Evolutionary conservation across 345 rosid species (phyloP).

Genomic region (Durio zibethinus): DNA sequence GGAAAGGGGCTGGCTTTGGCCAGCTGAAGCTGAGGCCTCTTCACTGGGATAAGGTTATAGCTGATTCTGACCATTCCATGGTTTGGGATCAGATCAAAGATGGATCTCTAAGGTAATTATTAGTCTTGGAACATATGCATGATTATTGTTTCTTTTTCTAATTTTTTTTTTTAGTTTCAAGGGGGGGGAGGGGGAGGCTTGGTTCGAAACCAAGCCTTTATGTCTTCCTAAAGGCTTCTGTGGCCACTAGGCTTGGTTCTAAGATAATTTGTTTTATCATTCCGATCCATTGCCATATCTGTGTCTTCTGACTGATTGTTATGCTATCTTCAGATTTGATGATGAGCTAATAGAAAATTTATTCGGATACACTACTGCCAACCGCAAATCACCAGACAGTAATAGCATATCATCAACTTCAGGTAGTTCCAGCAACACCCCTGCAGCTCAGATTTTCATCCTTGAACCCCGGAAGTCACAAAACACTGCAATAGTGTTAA

Average conservation of each 20-base stretch:
- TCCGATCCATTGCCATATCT: background rate
- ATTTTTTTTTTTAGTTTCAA: no score
- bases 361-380: slow-evolving; percentile 38
- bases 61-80: slow-evolving; percentile 55
- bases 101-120: slow-evolving; percentile 50
- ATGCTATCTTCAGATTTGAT: slow-evolving; percentile 41
- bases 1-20: slow-evolving; percentile 25
- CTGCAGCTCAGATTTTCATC: slow-evolving; percentile 39
- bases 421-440: slow-evolving; percentile 21
- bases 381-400: slow-evolving; percentile 12
- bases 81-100: slow-evolving; percentile 66
- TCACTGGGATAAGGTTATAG: slow-evolving; percentile 63
- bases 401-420: slow-evolving; percentile 16
- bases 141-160: background rate
- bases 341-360: slow-evolving; percentile 46
- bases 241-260: no score
- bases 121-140: background rate
- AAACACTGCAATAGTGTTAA: slow-evolving; percentile 53
- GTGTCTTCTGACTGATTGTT: slow-evolving; percentile 5
- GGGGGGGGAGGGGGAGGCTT: no score
- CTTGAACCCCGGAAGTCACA: slow-evolving; percentile 54
- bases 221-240: no score
- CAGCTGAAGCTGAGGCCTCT: slow-evolving; percentile 48
- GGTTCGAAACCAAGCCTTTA: no score
- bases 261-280: background rate